Base-by-base conservation (phyloP, 441 rosid genomes). In the Flueggea neowawraea region DNA sequence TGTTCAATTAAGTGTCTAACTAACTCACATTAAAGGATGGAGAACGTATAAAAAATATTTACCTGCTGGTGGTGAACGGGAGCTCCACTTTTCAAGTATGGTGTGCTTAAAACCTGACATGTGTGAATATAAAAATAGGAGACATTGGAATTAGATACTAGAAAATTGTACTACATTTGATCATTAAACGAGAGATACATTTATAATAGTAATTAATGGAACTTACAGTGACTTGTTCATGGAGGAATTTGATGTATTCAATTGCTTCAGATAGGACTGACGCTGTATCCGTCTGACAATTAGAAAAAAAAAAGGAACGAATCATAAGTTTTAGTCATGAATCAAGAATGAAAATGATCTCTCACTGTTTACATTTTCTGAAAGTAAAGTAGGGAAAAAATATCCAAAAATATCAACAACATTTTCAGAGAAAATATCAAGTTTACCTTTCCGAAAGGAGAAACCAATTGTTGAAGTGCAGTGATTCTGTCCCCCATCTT, bases 401-500 rank as follows among this genome's bases (percentile, higher is more conserved):
- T 52, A n/a, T n/a, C 11, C 57, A 22, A 1, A 36, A 1, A 36
- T 4, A 36, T 0, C 41, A 36, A 8, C 41, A 36, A 36, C 41
- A 36, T 36, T 36, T 36, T 32, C 52, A 61, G 59, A 62, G 57
- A 44, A 36, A 15, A 14, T 12, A 11, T 15, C 56, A 15, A 53
- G 44, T 58, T 62, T 78, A 88, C 99, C 96, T 95, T 95, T 89
- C 99, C 99, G 68, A 91, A 95, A 91, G 99, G 99, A 59, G 99
- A 88, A 80, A 95, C 99, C 86, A 95, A 86, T 88, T 95, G 99
- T 85, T 95, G 99, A 62, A 95, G 98, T 70, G 98, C 95, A 80
- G 99, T 94, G 91, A 95, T 95, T 91, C 97, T 91, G 98, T 95
- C 99, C 82, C 98, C 98, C 97, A 91, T 91, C 87, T 95, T 95